Percentiles rank a stretch among this genome's conserved stretches.
phyloP scores from a whole-genome alignment of 441 rosid species.

The Bocquillonia castaneifolia region DNA sequence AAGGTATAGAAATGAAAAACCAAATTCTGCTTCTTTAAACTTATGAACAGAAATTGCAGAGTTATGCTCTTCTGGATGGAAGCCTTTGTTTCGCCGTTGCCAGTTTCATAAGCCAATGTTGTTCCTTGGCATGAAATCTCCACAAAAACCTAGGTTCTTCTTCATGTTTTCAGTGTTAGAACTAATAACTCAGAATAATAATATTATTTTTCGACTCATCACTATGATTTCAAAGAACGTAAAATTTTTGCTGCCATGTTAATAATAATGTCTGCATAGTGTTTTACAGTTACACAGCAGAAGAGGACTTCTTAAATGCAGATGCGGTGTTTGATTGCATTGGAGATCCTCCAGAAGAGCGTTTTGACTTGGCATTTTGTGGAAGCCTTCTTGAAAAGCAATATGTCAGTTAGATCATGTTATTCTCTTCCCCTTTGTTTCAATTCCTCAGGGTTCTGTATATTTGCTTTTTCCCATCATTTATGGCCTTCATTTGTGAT shows the following conservation, averaged over 20 bases:
- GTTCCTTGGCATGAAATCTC: no score
- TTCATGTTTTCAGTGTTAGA: no score
- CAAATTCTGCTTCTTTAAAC: neutral
- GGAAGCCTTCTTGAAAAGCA: constrained; percentile 75
- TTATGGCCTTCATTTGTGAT: neutral
- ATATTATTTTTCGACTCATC: neutral
- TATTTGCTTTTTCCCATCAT: neutral
- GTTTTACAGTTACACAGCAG: constrained; percentile 68
- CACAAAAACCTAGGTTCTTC: no score
- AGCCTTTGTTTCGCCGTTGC: no score
- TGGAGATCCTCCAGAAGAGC: constrained; percentile 93
- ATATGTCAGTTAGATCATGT: constrained; percentile 44
- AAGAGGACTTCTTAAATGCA: constrained; percentile 79
- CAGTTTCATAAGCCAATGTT: no score
- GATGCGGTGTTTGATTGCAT: constrained; percentile 89
- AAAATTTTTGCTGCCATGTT: neutral
- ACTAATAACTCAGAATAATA: no score
- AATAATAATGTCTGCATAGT: neutral
- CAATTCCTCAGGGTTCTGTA: neutral
- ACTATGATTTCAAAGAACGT: neutral
- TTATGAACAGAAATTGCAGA: neutral
- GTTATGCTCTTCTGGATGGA: no score
- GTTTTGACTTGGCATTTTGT: constrained; percentile 78
- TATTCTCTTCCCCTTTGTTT: neutral
- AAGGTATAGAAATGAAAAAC: neutral